These are phyloP conservation scores for Earliella scabrosa DNA, from an alignment of 1,284 basidiomycete genomes.

Conservation along the genomic window DNA sequence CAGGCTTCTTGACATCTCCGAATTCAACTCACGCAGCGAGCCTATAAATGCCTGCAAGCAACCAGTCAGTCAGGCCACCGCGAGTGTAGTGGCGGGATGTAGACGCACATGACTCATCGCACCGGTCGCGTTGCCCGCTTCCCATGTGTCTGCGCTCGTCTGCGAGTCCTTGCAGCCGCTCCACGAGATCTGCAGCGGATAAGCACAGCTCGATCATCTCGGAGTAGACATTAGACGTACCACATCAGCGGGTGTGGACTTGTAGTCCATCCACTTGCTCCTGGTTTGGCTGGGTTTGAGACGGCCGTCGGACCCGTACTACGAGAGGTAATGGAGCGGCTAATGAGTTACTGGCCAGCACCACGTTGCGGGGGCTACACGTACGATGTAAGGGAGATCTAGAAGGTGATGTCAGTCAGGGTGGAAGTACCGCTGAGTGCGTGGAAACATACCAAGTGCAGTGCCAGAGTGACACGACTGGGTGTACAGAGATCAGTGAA, in stretches of 20 bases:
- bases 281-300: slow-evolving; percentile 52
- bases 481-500: slow-evolving; percentile 7
- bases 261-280: slow-evolving; percentile 31
- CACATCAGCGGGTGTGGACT: slow-evolving; percentile 56
- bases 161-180: slow-evolving; percentile 94
- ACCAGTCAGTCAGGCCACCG: neutral
- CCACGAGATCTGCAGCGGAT: slow-evolving; percentile 62
- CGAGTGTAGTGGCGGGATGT: neutral
- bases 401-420: neutral
- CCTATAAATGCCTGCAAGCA: slow-evolving; percentile 75
- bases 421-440: neutral
- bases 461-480: slow-evolving; percentile 71
- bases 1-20: too few species aligned
- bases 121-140: slow-evolving; percentile 84
- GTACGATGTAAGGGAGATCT: slow-evolving; percentile 59
- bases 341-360: too few species aligned
- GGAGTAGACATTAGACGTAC: slow-evolving; percentile 26
- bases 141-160: slow-evolving; percentile 89
- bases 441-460: slow-evolving; percentile 57
- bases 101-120: slow-evolving; percentile 80
- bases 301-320: slow-evolving; percentile 67
- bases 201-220: slow-evolving; percentile 1
- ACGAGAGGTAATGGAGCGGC: neutral
- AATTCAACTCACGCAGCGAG: slow-evolving; percentile 26
- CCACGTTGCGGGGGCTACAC: neutral